Percentiles rank a stretch among this genome's conserved stretches.
Evolutionary conservation across 2,329 filamentous ascomycete genomes (phyloP).

Genomic region (Colletotrichum sp.): DNA sequence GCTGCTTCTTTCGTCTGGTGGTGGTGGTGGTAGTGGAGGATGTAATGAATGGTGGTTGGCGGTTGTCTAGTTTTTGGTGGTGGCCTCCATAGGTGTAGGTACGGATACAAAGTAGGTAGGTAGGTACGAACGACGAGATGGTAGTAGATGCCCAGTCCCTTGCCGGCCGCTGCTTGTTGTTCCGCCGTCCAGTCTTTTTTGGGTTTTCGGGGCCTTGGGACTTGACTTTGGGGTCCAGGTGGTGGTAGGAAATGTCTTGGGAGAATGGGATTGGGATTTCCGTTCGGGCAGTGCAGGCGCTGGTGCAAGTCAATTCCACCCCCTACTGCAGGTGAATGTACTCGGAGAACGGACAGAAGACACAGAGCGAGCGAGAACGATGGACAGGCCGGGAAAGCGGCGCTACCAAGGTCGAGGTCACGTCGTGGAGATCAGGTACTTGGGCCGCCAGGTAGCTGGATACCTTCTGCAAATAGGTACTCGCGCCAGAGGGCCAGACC

Average conservation of each 20-base stretch:
- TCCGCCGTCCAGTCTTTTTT: background rate
- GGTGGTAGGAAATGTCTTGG: background rate
- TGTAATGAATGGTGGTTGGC: background rate
- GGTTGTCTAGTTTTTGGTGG: background rate
- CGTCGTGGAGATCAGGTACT: conserved; percentile 18
- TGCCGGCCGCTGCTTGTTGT: background rate
- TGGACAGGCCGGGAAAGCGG: conserved; percentile 5
- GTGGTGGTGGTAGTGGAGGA: background rate
- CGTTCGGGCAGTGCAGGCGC: background rate
- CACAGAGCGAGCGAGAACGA: conserved; percentile 8
- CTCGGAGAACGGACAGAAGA: conserved; percentile 9
- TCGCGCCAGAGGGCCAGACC: background rate
- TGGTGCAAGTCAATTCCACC: background rate
- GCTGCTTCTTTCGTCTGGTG: too few species aligned
- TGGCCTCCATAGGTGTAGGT: background rate
- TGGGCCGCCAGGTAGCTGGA: background rate
- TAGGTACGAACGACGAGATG: background rate
- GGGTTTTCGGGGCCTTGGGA: background rate
- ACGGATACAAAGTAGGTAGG: background rate
- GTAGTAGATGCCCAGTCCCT: background rate
- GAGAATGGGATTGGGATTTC: background rate
- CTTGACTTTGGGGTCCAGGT: background rate
- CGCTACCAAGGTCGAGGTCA: conserved; percentile 13
- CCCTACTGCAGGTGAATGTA: background rate
- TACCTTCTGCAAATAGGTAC: background rate